Conservation (phyloP, 1,284 basidiomycete species). For the Lignosus rhinocerotis region DNA sequence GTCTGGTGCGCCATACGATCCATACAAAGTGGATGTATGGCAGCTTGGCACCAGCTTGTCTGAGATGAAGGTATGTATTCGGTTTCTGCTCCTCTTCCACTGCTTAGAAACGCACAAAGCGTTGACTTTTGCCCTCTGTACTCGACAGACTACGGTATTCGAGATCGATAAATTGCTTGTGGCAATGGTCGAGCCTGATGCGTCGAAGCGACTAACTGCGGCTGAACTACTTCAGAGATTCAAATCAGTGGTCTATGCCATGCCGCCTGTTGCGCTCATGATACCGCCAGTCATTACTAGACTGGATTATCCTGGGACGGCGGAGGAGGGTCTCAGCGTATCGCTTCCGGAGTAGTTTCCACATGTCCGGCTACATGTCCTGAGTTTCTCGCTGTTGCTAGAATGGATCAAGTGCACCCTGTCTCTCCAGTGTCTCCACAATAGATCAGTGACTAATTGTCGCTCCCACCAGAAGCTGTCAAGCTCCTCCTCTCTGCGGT, state of each 20-base stretch:
- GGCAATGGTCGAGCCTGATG: not conserved
- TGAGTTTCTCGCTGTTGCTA: too few relatives aligned
- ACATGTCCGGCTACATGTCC: too few relatives aligned
- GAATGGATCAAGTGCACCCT: too few relatives aligned
- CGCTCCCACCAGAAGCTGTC: too few relatives aligned
- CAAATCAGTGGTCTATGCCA: not conserved
- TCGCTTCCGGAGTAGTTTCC: too few relatives aligned
- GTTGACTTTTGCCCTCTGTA: too few relatives aligned
- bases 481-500: too few relatives aligned
- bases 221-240: not conserved
- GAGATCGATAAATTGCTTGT: not conserved
- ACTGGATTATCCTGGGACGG: too few relatives aligned
- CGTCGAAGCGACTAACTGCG: not conserved
- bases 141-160: not conserved
- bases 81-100: too few relatives aligned
- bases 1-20: constrained; percentile 21
- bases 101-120: not conserved
- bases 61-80: constrained; percentile 2
- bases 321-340: too few relatives aligned
- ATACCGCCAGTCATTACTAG: not conserved
- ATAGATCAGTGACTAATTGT: too few relatives aligned
- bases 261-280: not conserved
- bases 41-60: constrained; percentile 3
- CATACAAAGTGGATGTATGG: constrained; percentile 15
- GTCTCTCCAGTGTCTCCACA: too few relatives aligned